Base-by-base conservation (phyloP, 2,329 filamentous ascomycete genomes). In the Lachnellula hyalina region DNA sequence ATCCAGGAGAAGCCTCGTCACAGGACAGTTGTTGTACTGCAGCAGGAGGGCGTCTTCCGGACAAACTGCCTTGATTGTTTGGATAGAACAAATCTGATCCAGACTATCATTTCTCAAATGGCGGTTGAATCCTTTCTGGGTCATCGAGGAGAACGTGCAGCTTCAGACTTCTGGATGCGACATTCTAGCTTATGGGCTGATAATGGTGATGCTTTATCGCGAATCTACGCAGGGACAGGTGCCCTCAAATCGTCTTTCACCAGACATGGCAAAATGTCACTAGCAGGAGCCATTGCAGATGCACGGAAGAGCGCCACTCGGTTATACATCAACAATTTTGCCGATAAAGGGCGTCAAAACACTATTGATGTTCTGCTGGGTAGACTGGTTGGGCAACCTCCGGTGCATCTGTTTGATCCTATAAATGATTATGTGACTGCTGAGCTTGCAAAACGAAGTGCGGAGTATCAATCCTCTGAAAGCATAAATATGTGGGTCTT, bases 31-130 rank as follows among this genome's bases (percentile, higher is more conserved):
- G 84, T 90, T 2, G 82, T 96, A 21, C 74, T 96, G 49, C 90
- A 96, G 68, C 94, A 99, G 72, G 90, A 96, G 68, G 93, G 94
- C n/a, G 83, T 96, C 5, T 97, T 97, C 71, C 82, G 93, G 58
- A 96, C 92, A 4, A 99, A 99, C 66, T 99, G 94, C 69, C 77
- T 99, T 25, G 94, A 99, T 70, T 99, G 94, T 69, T 76, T 99
- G 44, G 94, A 99, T 70, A 84, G 94, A 55, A 99, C 94, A 7
- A 99, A 99, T 68, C 77, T 97, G 28, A 90, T 99, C 28, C 94
- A 99, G 73, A 96, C 92, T 0, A 89, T 97, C 61, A 89, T 99
- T 64, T 96, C 92, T 55, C 88, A 91, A 65, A 92, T 96, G 87
- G 90, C 91, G 0, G 78, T 96, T 19, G 90, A 96, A 68, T 78